Conservation (phyloP, 2,329 filamentous ascomycete genomes). For the Aspergillus intermedius region DNA sequence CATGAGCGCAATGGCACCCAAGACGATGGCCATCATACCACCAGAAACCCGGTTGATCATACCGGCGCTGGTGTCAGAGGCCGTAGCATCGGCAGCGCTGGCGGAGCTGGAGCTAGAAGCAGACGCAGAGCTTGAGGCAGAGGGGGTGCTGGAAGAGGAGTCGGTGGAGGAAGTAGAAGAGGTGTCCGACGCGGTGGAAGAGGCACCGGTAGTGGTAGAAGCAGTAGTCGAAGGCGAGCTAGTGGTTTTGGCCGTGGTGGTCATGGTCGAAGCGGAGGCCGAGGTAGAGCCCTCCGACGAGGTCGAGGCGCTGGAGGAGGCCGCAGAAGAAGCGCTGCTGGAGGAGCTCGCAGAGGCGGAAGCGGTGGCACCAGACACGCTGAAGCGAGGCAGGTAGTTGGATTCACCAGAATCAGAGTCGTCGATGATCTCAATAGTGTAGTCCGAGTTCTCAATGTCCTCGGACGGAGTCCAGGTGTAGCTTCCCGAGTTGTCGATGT, state of each 20-base stretch:
- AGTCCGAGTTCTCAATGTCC: slow-evolving; percentile 40
- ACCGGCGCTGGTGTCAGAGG: slow-evolving; percentile 26
- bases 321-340: slow-evolving; percentile 11
- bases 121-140: slow-evolving; percentile 15
- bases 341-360: slow-evolving; percentile 22
- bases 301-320: slow-evolving; percentile 17
- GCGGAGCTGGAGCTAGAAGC: slow-evolving; percentile 17
- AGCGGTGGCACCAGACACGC: slow-evolving; percentile 41
- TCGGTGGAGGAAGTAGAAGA: slow-evolving; percentile 12
- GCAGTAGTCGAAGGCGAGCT: slow-evolving; percentile 14
- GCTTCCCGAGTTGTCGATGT: slow-evolving; percentile 44
- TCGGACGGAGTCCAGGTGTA: slow-evolving; percentile 44
- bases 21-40: slow-evolving; percentile 28
- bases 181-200: slow-evolving; percentile 10
- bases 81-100: slow-evolving; percentile 15
- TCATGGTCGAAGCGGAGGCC: slow-evolving; percentile 6
- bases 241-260: slow-evolving; percentile 18
- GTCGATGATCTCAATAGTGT: slow-evolving; percentile 49
- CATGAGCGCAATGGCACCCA: slow-evolving; percentile 29
- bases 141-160: slow-evolving; percentile 14
- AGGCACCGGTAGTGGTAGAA: slow-evolving; percentile 14
- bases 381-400: slow-evolving; percentile 51
- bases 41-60: slow-evolving; percentile 28
- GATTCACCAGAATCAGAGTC: slow-evolving; percentile 37
- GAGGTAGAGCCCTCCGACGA: slow-evolving; percentile 15